phyloP scores from a whole-genome alignment of 116 monocot species.

The Posidonia oceanica region DNA sequence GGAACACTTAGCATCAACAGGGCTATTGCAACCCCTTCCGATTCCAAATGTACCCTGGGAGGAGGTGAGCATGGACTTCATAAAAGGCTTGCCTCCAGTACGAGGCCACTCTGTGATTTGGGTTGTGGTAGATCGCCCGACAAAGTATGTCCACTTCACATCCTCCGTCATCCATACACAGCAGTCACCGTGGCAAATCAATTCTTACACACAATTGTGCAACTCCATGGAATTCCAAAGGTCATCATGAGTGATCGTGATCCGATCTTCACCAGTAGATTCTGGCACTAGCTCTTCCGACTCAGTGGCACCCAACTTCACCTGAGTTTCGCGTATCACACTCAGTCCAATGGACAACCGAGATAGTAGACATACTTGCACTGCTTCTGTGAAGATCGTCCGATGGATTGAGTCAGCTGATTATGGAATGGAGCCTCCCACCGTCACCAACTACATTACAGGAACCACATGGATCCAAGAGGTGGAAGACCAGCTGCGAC shows the following conservation, averaged over 20 bases:
- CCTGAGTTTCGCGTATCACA: not conserved
- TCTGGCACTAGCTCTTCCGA: not conserved
- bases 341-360: not conserved
- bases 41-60: not conserved
- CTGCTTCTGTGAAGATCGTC: not conserved
- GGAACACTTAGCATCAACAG: not conserved
- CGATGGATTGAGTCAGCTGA: not conserved
- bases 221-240: not conserved
- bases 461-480: not conserved
- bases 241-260: not conserved
- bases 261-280: not conserved
- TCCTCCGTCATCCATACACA: not conserved
- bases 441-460: not conserved
- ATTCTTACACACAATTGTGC: not conserved
- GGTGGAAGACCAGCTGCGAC: not conserved
- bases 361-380: not conserved
- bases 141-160: too few relatives aligned
- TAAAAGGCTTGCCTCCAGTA: not conserved
- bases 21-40: not conserved
- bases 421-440: not conserved
- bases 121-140: not conserved
- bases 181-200: not conserved
- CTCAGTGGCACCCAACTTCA: not conserved
- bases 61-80: not conserved
- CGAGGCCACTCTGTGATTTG: not conserved